Evolutionary conservation across 306 rosid genomes (phyloP), one percentile per base, ranked within the genome.

Genomic region (Gillenia trifoliata): DNA sequence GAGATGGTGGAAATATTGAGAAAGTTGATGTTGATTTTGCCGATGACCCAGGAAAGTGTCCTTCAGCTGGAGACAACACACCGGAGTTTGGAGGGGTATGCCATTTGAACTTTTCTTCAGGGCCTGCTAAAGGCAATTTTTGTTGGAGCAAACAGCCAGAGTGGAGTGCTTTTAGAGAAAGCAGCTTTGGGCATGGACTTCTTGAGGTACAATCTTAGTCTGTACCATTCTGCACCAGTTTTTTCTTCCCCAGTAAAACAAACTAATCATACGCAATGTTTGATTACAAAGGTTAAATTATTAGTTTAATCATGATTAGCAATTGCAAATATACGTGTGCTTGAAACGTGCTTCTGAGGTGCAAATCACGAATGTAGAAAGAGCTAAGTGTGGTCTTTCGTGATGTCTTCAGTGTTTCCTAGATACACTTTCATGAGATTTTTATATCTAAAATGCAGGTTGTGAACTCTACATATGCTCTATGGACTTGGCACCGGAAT

Each of bases 101-200:
- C 50, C 93, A 80, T 78, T 81, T 81, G 76, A 93, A 91, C 82
- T 93, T 85, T 77, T 79, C 96, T 66, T 84, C 74, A 30, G 92
- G 96, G 68, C 93, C 92, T 36, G 97, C 98, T 31, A 88, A 86
- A 81, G 96, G 98, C 1, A 79, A 82, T 71, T 93, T 91, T 74
- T 93, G 98, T 85, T 91, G 96, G 97, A 78, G 78, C 78, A 78
- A 75, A 70, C 98, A 93, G 75, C 96, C 97, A 5, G 96, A 88
- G 17, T 91, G 97, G 97, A 93, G 97, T 80, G 98, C 97, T 17
- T 91, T 88, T 79, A 81, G 98, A 86, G 98, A 93, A 86, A 91
- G 97, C 85, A 93, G 96, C 90, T 91, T 93, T 81, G 98, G 98
- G 66, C 98, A 93, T 83, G 98, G 98, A 23, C 89, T 86, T 52